A percentile compares a stretch with the other conserved stretches of the same genome.
Evolutionary conservation across 2,329 filamentous ascomycete species (phyloP).

Genomic region (Didymella arachidicola): DNA sequence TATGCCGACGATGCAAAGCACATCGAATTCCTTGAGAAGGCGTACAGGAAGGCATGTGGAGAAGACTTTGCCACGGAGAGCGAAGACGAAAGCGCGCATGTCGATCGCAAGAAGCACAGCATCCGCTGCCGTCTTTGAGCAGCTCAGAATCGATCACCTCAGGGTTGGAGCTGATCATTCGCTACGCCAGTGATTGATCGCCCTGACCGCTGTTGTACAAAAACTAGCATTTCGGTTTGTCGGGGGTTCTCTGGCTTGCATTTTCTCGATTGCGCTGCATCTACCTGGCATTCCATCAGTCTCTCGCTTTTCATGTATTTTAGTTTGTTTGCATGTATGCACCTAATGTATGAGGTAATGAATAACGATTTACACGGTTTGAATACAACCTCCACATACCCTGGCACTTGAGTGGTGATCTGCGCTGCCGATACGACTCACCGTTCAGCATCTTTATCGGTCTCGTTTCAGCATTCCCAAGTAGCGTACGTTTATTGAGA

Average conservation of each 20-base stretch:
- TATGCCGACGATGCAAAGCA: conserved; percentile 39
- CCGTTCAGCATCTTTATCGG: conserved; percentile 12
- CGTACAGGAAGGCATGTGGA: conserved; percentile 31
- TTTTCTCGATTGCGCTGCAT: conserved; percentile 23
- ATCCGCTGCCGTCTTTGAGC: conserved; percentile 20
- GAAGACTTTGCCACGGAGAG: conserved; percentile 24
- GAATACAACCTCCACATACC: not conserved
- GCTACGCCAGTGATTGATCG: conserved; percentile 6
- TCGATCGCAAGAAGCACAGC: conserved; percentile 2
- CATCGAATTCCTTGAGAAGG: conserved; percentile 39
- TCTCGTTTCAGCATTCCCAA: conserved; percentile 19
- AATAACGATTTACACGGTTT: conserved; percentile 14
- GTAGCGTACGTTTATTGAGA: conserved; percentile 11
- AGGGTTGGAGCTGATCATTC: conserved; percentile 9
- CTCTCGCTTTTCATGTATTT: conserved; percentile 33
- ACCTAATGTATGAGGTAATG: conserved; percentile 39
- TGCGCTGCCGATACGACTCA: conserved; percentile 4
- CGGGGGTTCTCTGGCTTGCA: conserved; percentile 22
- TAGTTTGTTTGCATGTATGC: conserved; percentile 30
- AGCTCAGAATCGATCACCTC: conserved; percentile 5
- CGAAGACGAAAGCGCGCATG: conserved; percentile 18
- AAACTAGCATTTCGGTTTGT: conserved; percentile 26
- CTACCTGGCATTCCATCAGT: conserved; percentile 29
- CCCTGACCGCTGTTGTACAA: conserved; percentile 20
- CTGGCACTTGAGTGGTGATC: not conserved